A percentile compares a stretch with the other conserved stretches of the same genome.
Evolutionary conservation across 306 rosid species (phyloP).

Genomic region (Lathyrus aphaca): DNA sequence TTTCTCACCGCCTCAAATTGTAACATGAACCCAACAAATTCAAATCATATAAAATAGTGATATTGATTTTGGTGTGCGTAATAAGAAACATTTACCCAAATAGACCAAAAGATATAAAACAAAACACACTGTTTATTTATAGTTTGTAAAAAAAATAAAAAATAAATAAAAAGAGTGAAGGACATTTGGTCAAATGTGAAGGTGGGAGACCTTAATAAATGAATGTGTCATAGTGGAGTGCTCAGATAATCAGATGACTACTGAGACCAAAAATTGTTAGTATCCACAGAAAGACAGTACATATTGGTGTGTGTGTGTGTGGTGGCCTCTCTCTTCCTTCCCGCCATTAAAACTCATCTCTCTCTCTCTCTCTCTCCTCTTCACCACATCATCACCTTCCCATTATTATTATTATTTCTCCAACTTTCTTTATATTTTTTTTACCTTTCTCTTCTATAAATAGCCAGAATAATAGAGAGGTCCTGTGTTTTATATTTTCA

Average conservation of each 20-base stretch:
- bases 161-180: neutral
- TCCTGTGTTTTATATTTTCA: neutral
- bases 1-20: too few relatives aligned
- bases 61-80: too few relatives aligned
- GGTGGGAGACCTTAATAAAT: slow-evolving; percentile 43
- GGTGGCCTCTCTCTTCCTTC: slow-evolving; percentile 45
- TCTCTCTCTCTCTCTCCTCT: slow-evolving; percentile 32
- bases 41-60: too few relatives aligned
- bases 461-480: slow-evolving; percentile 37
- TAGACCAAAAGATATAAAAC: neutral
- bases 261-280: slow-evolving; percentile 46
- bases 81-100: neutral
- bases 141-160: neutral
- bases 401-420: neutral
- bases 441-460: slow-evolving; percentile 53
- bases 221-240: slow-evolving; percentile 53
- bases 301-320: slow-evolving; percentile 48
- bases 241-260: slow-evolving; percentile 48
- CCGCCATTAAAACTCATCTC: slow-evolving; percentile 64
- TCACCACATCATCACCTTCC: slow-evolving; percentile 30
- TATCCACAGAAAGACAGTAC: slow-evolving; percentile 53
- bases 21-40: too few relatives aligned
- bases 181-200: slow-evolving; percentile 48
- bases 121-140: slow-evolving; percentile 1
- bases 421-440: neutral